Evolutionary conservation across 768 basidiomycete species (phyloP).

Genomic region (Hericium erinaceus): DNA sequence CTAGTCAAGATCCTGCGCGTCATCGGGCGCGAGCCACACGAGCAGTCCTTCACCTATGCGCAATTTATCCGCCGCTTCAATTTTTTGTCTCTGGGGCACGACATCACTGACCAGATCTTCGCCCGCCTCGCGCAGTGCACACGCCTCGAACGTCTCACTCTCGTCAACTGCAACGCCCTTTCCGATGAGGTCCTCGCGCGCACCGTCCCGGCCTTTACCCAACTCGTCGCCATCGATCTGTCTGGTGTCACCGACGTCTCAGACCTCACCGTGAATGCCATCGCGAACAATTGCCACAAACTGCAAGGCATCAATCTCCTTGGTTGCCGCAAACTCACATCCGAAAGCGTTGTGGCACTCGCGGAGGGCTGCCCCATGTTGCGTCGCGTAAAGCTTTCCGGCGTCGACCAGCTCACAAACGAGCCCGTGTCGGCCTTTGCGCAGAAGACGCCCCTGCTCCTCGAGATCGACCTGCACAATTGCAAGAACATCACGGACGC

Average conservation of each 20-base stretch:
- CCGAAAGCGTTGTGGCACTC: constrained; percentile 66
- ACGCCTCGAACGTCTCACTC: constrained; percentile 80
- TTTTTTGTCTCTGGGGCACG: constrained; percentile 60
- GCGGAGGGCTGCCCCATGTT: constrained; percentile 69
- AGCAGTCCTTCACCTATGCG: constrained; percentile 81
- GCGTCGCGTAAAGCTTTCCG: constrained; percentile 83
- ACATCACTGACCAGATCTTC: constrained; percentile 70
- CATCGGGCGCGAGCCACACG: constrained; percentile 36
- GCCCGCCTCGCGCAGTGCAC: constrained; percentile 62
- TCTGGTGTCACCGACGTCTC: constrained; percentile 61
- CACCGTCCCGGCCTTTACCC: constrained; percentile 62
- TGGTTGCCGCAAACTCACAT: constrained; percentile 74
- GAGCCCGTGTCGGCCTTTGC: constrained; percentile 67
- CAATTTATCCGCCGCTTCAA: constrained; percentile 87
- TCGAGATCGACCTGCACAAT: constrained; percentile 90
- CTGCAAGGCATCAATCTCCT: constrained; percentile 90
- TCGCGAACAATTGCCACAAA: constrained; percentile 61
- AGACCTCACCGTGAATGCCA: constrained; percentile 60
- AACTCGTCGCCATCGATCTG: constrained; percentile 80
- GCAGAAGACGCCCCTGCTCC: constrained; percentile 69
- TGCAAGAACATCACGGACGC: constrained; percentile 72
- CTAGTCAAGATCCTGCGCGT: constrained; percentile 74
- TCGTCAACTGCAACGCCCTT: constrained; percentile 68
- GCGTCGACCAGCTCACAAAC: constrained; percentile 70
- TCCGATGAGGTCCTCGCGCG: constrained; percentile 52